Evolutionary conservation across 1,139 yeast genomes (phyloP), one percentile per base, ranked within the genome.

Genomic region (Sugiyamaella novakii): DNA sequence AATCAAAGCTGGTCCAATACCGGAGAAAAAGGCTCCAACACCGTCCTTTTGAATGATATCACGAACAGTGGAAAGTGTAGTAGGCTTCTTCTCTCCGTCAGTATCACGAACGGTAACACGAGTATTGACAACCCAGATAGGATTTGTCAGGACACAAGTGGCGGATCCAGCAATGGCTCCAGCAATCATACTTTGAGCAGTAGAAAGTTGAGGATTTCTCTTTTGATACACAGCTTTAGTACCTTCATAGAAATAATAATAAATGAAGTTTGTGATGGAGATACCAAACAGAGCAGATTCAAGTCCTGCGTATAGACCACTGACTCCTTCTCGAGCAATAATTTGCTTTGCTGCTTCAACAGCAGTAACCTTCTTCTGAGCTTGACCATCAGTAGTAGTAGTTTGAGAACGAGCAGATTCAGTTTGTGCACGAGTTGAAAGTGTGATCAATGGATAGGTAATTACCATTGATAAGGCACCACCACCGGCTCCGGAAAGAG

Each of bases 41-140:
- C 97, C 97, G 59, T 87, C 96, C 37, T 76, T 76, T 59, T 79
- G 76, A 52, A 83, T 71, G 47, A 91, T 85, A 28, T 84, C 80
- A 48, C 76, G 50, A 48, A 89, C 67, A 3, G 85, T 78, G 34
- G 68, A 70, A 46, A 84, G 61, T 2, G 88, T 78, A 57, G 72
- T 54, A 10, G 49, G 37, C 60, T 66, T 49, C 69, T 65, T 57
- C 65, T 58, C 64, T 54, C 71, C 70, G 56, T 72, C 69, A 47
- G 63, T 54, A 63, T 68, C 72, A 41, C 64, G 61, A 30, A 77
- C 84, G 3, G 95, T 85, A 83, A 85, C 83, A 69, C 96, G 76
- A 1, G 96, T 88, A 65, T 88, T 88, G 49, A 92, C 94, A 31
- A 88, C 95, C 98, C 98, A 89, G 59, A 89, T 83, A 29, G 98